phyloP scores from a whole-genome alignment of 768 basidiomycete species.

The Piloderma croceum region DNA sequence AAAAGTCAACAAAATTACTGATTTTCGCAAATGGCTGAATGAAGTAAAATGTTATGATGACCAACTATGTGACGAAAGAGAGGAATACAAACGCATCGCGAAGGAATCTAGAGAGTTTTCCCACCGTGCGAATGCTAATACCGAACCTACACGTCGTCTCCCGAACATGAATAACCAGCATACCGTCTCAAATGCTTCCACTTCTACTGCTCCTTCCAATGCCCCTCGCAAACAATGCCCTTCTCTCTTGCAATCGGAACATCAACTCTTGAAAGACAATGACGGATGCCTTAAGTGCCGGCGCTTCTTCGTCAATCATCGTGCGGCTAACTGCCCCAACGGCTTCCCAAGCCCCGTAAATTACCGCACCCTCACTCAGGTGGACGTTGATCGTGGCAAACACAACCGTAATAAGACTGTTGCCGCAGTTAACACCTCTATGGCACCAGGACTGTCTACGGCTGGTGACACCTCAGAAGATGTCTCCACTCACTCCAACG shows the following conservation, averaged over 20 bases:
- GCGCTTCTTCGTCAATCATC: slow-evolving; percentile 5
- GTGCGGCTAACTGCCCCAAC: slow-evolving; percentile 6
- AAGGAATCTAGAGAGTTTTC: not conserved
- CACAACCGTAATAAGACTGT: not conserved
- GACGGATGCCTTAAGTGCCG: slow-evolving; percentile 20
- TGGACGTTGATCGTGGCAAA: not conserved
- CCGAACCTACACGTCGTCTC: too few species aligned
- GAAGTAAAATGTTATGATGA: not conserved
- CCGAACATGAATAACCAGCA: not conserved
- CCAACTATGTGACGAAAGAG: not conserved
- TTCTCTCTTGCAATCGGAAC: slow-evolving; percentile 3
- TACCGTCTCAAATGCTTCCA: not conserved
- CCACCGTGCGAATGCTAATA: not conserved
- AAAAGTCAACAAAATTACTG: not conserved
- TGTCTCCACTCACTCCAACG: too few species aligned
- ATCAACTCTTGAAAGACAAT: slow-evolving; percentile 6
- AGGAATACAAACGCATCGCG: not conserved
- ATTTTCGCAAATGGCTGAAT: not conserved
- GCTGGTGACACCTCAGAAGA: too few species aligned
- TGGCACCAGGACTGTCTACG: not conserved
- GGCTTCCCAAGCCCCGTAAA: slow-evolving; percentile 9
- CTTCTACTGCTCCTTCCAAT: not conserved
- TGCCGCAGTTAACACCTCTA: not conserved
- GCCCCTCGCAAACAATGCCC: not conserved
- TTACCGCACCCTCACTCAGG: slow-evolving; percentile 12